Evolutionary conservation across 2,329 filamentous ascomycete genomes (phyloP).

Genomic region (Colletotrichum orchidophilum): DNA sequence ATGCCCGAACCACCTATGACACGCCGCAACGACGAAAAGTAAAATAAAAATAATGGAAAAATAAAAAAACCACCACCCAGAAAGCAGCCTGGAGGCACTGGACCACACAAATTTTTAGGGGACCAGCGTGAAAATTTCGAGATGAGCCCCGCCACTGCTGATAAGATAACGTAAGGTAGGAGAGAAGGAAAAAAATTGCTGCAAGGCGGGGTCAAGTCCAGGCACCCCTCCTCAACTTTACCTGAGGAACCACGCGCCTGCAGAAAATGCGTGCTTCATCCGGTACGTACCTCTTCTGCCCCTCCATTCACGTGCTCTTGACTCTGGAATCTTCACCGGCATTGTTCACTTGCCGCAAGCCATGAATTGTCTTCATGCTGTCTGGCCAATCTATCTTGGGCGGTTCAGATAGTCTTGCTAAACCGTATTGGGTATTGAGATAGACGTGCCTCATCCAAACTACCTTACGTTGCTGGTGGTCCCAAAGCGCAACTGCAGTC

Average conservation of each 20-base stretch:
- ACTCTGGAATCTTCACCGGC: background rate
- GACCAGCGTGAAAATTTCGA: constrained; percentile 35
- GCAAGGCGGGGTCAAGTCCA: constrained; percentile 30
- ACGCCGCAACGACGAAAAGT: background rate
- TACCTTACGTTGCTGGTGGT: no score
- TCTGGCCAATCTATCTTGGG: background rate
- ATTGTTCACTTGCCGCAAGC: background rate
- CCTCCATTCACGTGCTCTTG: constrained; percentile 29
- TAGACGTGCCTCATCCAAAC: no score
- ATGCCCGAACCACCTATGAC: constrained; percentile 30
- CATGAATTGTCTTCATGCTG: background rate
- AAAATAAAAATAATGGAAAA: background rate
- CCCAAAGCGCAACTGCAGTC: no score
- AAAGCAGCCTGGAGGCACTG: background rate
- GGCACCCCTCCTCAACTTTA: constrained; percentile 15
- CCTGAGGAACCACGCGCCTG: background rate
- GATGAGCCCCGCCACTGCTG: constrained; percentile 27
- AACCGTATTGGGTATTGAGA: background rate
- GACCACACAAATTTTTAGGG: constrained; percentile 31
- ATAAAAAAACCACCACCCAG: background rate
- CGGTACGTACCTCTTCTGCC: constrained; percentile 16
- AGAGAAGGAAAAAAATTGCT: constrained; percentile 22
- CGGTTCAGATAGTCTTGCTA: background rate
- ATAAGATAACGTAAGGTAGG: constrained; percentile 32
- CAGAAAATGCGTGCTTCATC: background rate